Percentiles rank a stretch among this genome's conserved stretches.
phyloP scores from a whole-genome alignment of 345 rosid species.

The Aethionema arabicum region DNA sequence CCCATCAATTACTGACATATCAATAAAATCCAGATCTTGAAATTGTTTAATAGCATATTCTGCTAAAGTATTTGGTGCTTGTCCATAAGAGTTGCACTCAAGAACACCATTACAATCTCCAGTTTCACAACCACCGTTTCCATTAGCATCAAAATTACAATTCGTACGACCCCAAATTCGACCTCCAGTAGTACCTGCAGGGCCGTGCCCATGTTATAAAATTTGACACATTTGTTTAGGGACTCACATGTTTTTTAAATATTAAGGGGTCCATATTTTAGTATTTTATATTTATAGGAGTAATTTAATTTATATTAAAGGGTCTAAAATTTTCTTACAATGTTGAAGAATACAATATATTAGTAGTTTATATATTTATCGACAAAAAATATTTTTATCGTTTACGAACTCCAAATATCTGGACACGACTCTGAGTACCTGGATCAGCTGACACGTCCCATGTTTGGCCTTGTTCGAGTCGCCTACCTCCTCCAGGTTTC shows the following conservation, averaged over 20 bases:
- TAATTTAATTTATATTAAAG: no score
- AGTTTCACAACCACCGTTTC: slow-evolving; percentile 34
- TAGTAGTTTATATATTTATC: no score
- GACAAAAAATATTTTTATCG: no score
- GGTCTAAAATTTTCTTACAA: no score
- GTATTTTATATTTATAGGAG: no score
- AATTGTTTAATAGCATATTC: slow-evolving; percentile 31
- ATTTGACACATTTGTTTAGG: no score
- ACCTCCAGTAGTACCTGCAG: slow-evolving; percentile 30
- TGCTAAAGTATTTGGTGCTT: slow-evolving; percentile 37
- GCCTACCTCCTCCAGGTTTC: slow-evolving; percentile 40
- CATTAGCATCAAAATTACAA: slow-evolving; percentile 32
- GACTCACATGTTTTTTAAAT: no score
- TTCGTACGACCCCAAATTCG: slow-evolving; percentile 41
- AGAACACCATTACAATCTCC: slow-evolving; percentile 38
- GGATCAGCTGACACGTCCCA: slow-evolving; percentile 32
- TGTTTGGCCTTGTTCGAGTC: slow-evolving; percentile 33
- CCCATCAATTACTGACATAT: slow-evolving; percentile 48
- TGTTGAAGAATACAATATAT: no score
- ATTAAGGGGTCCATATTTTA: no score
- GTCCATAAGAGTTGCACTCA: slow-evolving; percentile 32
- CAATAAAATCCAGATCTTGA: slow-evolving; percentile 31
- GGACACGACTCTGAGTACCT: no score
- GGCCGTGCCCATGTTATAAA: no score
- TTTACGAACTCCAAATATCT: no score